Percentiles rank a stretch among this genome's conserved stretches.
These are phyloP conservation scores for Penicillium herquei DNA, from an alignment of 495 filamentous ascomycete species.

Conservation along the genomic window DNA sequence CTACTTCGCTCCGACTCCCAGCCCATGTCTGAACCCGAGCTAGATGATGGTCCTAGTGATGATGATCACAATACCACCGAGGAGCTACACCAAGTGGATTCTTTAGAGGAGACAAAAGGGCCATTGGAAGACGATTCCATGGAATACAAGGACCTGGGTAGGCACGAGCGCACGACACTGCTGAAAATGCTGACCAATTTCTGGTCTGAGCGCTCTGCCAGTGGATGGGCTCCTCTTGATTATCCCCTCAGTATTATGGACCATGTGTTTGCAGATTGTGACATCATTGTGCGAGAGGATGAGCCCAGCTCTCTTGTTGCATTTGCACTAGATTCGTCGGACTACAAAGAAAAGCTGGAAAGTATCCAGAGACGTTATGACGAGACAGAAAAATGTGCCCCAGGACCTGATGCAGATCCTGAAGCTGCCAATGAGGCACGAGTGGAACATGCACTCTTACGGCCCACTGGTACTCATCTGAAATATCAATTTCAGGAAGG, in stretches of 20 bases:
- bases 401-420: conserved; percentile 18
- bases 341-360: conserved; percentile 78
- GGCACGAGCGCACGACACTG: conserved; percentile 85
- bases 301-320: conserved; percentile 96
- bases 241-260: conserved; percentile 87
- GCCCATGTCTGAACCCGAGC: conserved; percentile 64
- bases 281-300: conserved; percentile 95
- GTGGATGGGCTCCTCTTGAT: conserved; percentile 91
- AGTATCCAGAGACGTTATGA: conserved; percentile 63
- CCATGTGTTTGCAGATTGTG: conserved; percentile 96
- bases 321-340: conserved; percentile 79
- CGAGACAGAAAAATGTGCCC: conserved; percentile 29
- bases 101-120: conserved; percentile 59
- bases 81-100: conserved; percentile 65
- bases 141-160: conserved; percentile 73
- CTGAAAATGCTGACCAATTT: conserved; percentile 96
- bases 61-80: conserved; percentile 63
- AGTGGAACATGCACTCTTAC: conserved; percentile 73
- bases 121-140: conserved; percentile 54
- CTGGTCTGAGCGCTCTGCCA: conserved; percentile 96
- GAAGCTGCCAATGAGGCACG: conserved; percentile 51
- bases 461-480: conserved; percentile 83
- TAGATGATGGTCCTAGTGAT: conserved; percentile 62
- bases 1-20: conserved; percentile 50
- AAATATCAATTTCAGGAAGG: conserved; percentile 94